phyloP scores from a whole-genome alignment of 2,329 filamentous ascomycete species.

The Seiridium unicorne region DNA sequence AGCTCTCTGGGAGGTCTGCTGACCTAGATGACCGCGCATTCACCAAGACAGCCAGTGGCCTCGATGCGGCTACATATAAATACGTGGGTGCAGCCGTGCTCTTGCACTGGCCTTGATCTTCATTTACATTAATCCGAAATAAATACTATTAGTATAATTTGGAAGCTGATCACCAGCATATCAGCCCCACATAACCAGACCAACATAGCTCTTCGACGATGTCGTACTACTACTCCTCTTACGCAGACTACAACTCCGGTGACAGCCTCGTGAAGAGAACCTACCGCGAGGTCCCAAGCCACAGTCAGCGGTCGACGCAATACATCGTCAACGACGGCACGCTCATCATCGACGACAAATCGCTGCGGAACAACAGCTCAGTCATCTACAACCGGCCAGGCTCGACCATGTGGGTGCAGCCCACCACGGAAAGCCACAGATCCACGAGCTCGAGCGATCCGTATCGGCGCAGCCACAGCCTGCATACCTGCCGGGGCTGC shows the following conservation, averaged over 20 bases:
- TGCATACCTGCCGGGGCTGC: not conserved
- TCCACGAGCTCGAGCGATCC: not conserved
- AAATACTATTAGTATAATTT: not conserved
- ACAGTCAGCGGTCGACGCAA: constrained; percentile 16
- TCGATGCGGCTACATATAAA: not conserved
- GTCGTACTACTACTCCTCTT: not conserved
- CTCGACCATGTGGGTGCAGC: constrained; percentile 17
- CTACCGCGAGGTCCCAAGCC: constrained; percentile 11
- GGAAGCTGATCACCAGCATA: not conserved
- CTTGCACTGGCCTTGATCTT: not conserved
- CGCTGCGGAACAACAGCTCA: constrained; percentile 17
- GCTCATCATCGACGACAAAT: constrained; percentile 19
- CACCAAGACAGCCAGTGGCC: not conserved
- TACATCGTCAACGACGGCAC: constrained; percentile 26
- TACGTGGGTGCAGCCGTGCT: not conserved
- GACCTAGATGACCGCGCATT: not conserved
- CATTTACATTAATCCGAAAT: not conserved
- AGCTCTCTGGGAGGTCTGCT: not conserved
- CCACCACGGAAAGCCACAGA: not conserved
- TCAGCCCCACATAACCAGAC: not conserved
- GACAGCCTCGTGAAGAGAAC: constrained; percentile 12
- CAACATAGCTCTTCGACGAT: not conserved
- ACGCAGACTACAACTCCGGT: constrained; percentile 13
- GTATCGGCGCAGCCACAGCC: not conserved
- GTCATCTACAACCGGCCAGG: constrained; percentile 25